Conservation (phyloP, 1,284 basidiomycete species). For the Chalciporus piperatoides region DNA sequence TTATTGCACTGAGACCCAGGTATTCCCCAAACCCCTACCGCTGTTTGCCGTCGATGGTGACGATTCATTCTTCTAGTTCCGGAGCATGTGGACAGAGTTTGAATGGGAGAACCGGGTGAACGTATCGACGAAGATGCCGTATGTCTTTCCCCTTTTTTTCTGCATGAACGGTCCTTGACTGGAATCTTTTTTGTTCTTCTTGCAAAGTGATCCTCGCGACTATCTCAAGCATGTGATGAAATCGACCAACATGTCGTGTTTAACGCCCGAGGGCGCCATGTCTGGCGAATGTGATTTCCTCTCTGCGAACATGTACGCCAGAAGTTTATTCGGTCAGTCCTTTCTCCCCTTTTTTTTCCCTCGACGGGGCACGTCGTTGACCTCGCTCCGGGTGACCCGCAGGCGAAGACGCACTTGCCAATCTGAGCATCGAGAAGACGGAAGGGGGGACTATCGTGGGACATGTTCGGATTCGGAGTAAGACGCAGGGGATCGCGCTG, state of each 20-base stretch:
- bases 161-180: not conserved
- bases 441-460: conserved; percentile 81
- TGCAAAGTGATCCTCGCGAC: conserved; percentile 58
- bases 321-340: conserved; percentile 65
- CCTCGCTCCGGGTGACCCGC: too few relatives aligned
- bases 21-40: conserved; percentile 28
- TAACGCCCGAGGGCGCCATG: conserved; percentile 79
- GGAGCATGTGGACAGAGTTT: conserved; percentile 90
- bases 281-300: conserved; percentile 83
- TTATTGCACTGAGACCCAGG: conserved; percentile 93
- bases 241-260: conserved; percentile 83
- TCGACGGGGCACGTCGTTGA: too few relatives aligned
- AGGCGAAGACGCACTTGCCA: conserved; percentile 97
- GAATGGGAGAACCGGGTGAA: conserved; percentile 92
- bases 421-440: conserved; percentile 90
- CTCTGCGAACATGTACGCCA: conserved; percentile 80
- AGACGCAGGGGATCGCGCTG: conserved; percentile 94
- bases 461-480: conserved; percentile 90
- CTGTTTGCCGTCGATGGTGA: conserved; percentile 2
- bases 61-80: conserved; percentile 55
- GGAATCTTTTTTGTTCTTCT: not conserved
- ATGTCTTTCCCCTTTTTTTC: conserved; percentile 10
- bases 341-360: not conserved
- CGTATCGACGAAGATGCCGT: conserved; percentile 72
- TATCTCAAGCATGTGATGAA: conserved; percentile 81